These are phyloP conservation scores for Crotalaria pallida DNA, from an alignment of 306 rosid species.

Conservation along the genomic window DNA sequence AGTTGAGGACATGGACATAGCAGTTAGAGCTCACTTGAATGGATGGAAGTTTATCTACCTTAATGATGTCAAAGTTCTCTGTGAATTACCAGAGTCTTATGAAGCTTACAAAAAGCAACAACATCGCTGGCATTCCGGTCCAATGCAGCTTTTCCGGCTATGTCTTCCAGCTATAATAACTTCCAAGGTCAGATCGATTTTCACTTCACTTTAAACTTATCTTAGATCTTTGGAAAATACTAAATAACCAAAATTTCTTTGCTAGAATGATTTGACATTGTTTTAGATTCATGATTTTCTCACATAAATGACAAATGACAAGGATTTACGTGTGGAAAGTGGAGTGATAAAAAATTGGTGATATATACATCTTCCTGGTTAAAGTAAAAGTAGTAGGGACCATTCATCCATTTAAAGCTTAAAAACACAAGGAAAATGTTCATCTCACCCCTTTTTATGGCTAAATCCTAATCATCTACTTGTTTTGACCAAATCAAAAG, in stretches of 20 bases:
- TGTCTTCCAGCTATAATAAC: conserved; percentile 83
- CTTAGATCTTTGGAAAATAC: not conserved
- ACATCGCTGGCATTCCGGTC: conserved; percentile 99
- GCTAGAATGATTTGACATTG: not conserved
- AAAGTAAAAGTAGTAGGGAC: too few relatives aligned
- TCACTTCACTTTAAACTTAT: not conserved
- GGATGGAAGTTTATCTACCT: conserved; percentile 96
- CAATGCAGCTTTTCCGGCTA: conserved; percentile 93
- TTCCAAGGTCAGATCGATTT: conserved; percentile 52
- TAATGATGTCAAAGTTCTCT: conserved; percentile 85
- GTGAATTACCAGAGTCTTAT: conserved; percentile 94
- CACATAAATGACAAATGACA: too few relatives aligned
- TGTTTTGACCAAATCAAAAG: too few relatives aligned
- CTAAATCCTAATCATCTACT: too few relatives aligned
- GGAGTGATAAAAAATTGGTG: too few relatives aligned
- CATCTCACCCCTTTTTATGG: too few relatives aligned
- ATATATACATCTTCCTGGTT: too few relatives aligned
- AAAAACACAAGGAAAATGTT: too few relatives aligned
- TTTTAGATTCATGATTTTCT: too few relatives aligned
- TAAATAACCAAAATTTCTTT: not conserved
- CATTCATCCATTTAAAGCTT: too few relatives aligned
- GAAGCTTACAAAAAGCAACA: conserved; percentile 97
- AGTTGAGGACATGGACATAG: conserved; percentile 98
- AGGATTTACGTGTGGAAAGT: too few relatives aligned
- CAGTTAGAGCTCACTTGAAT: conserved; percentile 86